Evolutionary conservation across 257 asterid species (phyloP), one percentile per base, ranked within the genome.

Genomic region (Solanum pimpinellifolium): DNA sequence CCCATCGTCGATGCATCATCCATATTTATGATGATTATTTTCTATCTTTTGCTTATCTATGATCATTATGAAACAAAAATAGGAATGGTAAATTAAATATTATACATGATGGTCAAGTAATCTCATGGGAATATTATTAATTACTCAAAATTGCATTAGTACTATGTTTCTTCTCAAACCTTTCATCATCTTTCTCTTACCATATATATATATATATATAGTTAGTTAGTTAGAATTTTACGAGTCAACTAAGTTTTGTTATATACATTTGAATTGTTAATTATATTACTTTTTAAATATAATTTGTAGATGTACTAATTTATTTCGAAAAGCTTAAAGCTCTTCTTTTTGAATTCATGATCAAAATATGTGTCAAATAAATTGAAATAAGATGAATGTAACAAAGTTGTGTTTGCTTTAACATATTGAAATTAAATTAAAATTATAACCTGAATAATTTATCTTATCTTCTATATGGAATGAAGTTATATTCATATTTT

Each of bases 21-120:
- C 84, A 92, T 33, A 86, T 88, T 41, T 91, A 91, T 86, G 95
- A 91, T 87, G 95, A 93, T 89, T 93, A 88, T 41, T 87, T 49
- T 80, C 20, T 77, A 35, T 80, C 23, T 27, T 80, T 76, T 76
- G 37, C 14, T 49, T 27, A 23, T 44, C 39, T n/a, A 42, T 27
- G 13, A 23, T 42, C 35, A 33, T 13, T 77, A 14, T n/a, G 60
- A n/a, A 42, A 42, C 35, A 46, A 76, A 5, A 76, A 16, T 41
- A 20, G 23, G 2, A n/a, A 41, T 76, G 83, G 14, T 23, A 41
- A 68, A 27, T 6, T 68, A 44, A 25, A 29, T 21, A 14, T 14
- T 44, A n/a, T 77, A 12, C 44, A 31, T 47, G 59, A 14, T 77
- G 65, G 6, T 77, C 65, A 25, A 42, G 41, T 25, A 44, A 77